Evolutionary conservation across 495 filamentous ascomycete genomes (phyloP).

Genomic region (Beverwykella pulmonaria): DNA sequence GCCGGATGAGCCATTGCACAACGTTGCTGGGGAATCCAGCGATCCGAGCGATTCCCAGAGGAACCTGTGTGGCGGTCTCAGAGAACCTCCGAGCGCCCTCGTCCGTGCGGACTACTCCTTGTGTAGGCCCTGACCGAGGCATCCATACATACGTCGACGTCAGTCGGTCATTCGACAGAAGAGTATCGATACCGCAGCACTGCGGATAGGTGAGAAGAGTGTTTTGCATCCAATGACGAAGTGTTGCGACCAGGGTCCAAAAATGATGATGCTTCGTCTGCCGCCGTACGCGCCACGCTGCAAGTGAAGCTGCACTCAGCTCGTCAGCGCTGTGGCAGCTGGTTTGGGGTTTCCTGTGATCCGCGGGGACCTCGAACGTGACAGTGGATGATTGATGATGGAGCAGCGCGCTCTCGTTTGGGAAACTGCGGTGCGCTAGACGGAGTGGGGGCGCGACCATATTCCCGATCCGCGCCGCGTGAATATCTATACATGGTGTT

Average conservation of each 20-base stretch:
- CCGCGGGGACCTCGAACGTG: background rate
- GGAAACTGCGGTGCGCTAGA: background rate
- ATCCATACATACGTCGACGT: background rate
- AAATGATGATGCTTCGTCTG: background rate
- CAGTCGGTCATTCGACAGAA: background rate
- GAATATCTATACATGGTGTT: too few species aligned
- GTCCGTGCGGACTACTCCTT: slow-evolving; percentile 15
- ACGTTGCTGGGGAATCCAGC: slow-evolving; percentile 9
- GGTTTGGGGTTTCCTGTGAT: slow-evolving; percentile 5
- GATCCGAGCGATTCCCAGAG: slow-evolving; percentile 24
- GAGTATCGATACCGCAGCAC: too few species aligned
- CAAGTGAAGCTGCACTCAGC: slow-evolving; percentile 8
- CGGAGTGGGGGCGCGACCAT: background rate
- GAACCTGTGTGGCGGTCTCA: slow-evolving; percentile 16
- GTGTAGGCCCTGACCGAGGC: background rate
- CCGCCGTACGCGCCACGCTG: background rate
- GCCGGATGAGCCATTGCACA: slow-evolving; percentile 14
- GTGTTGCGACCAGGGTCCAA: too few species aligned
- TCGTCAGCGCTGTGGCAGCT: slow-evolving; percentile 6
- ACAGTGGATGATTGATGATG: slow-evolving; percentile 10
- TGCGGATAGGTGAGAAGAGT: background rate
- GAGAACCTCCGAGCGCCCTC: slow-evolving; percentile 5
- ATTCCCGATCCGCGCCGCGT: too few species aligned
- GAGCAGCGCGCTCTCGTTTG: background rate
- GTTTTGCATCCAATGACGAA: background rate